These are phyloP conservation scores for Diversispora eburnea DNA, from an alignment of 192 early-diverging fungal species.

Conservation along the genomic window DNA sequence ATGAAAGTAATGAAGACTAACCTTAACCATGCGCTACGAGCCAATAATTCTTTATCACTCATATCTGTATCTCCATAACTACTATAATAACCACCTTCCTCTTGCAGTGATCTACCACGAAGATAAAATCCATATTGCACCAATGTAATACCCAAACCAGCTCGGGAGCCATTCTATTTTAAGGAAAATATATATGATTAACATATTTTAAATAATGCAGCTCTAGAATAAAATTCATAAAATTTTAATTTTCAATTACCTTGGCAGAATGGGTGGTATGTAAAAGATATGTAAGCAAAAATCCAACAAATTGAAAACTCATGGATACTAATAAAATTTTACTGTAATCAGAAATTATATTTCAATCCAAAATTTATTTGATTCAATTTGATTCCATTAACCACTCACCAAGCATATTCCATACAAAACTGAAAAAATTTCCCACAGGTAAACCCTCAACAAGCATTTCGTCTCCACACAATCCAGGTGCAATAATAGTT, in stretches of 20 bases:
- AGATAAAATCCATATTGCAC: constrained; percentile 75
- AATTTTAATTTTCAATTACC: constrained; percentile 24
- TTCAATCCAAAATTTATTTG: not conserved
- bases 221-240: not conserved
- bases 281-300: constrained; percentile 87
- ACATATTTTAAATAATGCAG: not conserved
- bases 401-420: constrained; percentile 68
- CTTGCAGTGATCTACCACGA: constrained; percentile 44
- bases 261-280: constrained; percentile 88
- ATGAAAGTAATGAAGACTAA: constrained; percentile 19
- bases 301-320: constrained; percentile 79
- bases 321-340: constrained; percentile 53
- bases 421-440: constrained; percentile 66
- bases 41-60: constrained; percentile 36
- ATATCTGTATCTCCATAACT: constrained; percentile 29
- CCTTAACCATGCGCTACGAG: constrained; percentile 35
- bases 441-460: constrained; percentile 93
- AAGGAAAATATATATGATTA: constrained; percentile 18
- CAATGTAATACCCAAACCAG: constrained; percentile 78
- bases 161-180: constrained; percentile 62
- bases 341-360: not conserved
- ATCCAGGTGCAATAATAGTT: constrained; percentile 64
- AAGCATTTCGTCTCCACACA: constrained; percentile 78
- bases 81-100: constrained; percentile 12
- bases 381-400: not conserved